Base-by-base conservation (phyloP, 2,329 filamentous ascomycete genomes). In the Triangularia setosa region DNA sequence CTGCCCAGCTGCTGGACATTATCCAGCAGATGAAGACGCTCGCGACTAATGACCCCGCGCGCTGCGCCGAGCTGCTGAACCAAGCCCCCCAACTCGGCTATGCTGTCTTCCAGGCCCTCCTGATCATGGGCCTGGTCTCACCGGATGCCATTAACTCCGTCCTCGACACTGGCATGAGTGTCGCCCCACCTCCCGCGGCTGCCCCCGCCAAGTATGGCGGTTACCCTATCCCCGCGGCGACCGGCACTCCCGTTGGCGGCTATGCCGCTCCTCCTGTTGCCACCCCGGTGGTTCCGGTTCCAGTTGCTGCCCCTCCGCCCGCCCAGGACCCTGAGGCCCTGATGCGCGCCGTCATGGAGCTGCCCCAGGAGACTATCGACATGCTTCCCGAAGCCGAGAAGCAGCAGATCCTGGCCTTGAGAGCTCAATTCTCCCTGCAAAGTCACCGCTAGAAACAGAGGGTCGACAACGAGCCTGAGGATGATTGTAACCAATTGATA, bases 31-130 rank as follows among this genome's bases (percentile, higher is more conserved):
- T 98, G 91, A 98, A 98, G 79, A 86, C 88, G 2, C 83, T 98
- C 12, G 92, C 92, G n/a, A 86, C 87, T 59, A 86, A 84, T 24
- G 93, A 98, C 71, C 93, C 94, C 1, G 83, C 85, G 21, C 90
- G 92, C 73, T 93, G 93, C 3, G 93, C 90, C 0, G 92, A 96
- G 73, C 87, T 98, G 48, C 86, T 99, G 52, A 84, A 90, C 67
- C 90, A 94, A 79, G 93, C 93, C 1, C 95, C 95, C 0, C 95
- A 99, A 78, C 87, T 99, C 54, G 88, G 92, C 4, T 98, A 96
- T 73, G 95, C 95, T 64, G 90, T 98, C 69, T 98, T 98, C 79
- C 94, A 98, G 78, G 91, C 93, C 24, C 84, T 98, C 9, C 86
- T 98, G 1, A 86, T 97, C 40, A 95, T 98, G 86, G 92, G 93